phyloP scores from a whole-genome alignment of 163 green algal species.

The Picocystis sp. region DNA sequence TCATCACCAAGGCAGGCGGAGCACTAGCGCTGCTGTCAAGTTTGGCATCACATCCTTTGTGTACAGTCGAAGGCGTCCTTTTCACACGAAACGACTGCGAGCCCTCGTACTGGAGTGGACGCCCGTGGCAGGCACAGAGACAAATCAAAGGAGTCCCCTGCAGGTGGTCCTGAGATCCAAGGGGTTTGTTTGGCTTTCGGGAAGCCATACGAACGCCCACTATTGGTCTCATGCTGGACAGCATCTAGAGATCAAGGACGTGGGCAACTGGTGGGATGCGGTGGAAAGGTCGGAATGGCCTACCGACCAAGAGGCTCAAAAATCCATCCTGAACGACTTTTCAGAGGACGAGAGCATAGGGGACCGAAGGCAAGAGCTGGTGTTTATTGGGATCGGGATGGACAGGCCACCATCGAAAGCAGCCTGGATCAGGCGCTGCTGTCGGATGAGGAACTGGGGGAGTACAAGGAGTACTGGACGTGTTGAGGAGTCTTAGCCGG shows the following conservation, averaged over 20 bases:
- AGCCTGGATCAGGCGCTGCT: constrained; percentile 73
- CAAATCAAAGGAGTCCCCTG: not conserved
- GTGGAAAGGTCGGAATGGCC: constrained; percentile 72
- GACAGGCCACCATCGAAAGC: constrained; percentile 21
- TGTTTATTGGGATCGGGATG: constrained; percentile 56
- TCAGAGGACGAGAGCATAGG: constrained; percentile 28
- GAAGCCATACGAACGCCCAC: constrained; percentile 63
- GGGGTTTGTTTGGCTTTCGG: constrained; percentile 81
- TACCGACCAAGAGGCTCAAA: constrained; percentile 25
- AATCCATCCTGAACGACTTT: constrained; percentile 45
- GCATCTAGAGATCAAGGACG: constrained; percentile 87
- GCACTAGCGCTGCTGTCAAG: constrained; percentile 51
- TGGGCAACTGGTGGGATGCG: constrained; percentile 75
- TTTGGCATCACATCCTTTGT: constrained; percentile 85
- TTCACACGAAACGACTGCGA: constrained; percentile 64
- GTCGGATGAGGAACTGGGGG: constrained; percentile 49
- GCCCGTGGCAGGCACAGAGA: constrained; percentile 31
- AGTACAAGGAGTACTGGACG: constrained; percentile 38
- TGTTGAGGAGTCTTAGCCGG: too few species aligned
- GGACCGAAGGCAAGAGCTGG: constrained; percentile 62
- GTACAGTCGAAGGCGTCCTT: constrained; percentile 59
- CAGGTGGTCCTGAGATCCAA: constrained; percentile 62
- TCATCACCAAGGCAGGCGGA: constrained; percentile 24
- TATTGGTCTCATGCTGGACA: constrained; percentile 83
- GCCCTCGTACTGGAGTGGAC: constrained; percentile 75